phyloP scores from a whole-genome alignment of 2,329 filamentous ascomycete species.

The Sordariomycetes sp. region DNA sequence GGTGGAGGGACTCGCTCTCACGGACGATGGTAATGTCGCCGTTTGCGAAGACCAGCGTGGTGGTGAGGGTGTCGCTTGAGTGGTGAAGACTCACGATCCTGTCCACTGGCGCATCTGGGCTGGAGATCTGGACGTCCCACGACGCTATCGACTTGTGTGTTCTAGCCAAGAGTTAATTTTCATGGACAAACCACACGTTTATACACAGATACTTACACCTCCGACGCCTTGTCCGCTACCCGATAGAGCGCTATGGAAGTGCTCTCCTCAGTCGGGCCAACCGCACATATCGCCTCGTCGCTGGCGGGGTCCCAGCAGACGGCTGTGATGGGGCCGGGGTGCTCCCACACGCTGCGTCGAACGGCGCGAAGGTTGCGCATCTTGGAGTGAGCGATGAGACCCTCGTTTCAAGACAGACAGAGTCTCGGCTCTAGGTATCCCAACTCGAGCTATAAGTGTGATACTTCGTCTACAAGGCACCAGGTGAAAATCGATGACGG shows the following conservation, averaged over 20 bases:
- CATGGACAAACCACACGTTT: not conserved
- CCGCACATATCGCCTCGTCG: slow-evolving; percentile 68
- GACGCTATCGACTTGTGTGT: slow-evolving; percentile 44
- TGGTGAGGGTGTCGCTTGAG: slow-evolving; percentile 65
- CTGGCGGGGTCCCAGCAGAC: slow-evolving; percentile 75
- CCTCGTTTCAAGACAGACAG: not conserved
- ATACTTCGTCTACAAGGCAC: not conserved
- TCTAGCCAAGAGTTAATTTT: slow-evolving; percentile 4
- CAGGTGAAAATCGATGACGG: not conserved
- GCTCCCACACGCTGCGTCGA: slow-evolving; percentile 52
- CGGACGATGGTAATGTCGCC: slow-evolving; percentile 83
- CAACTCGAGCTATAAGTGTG: not conserved
- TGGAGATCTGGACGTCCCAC: slow-evolving; percentile 79
- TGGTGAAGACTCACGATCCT: slow-evolving; percentile 68
- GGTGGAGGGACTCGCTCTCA: slow-evolving; percentile 27
- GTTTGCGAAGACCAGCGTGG: slow-evolving; percentile 74
- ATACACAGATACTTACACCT: slow-evolving; percentile 22
- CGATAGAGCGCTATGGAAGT: slow-evolving; percentile 59
- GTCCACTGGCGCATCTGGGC: slow-evolving; percentile 63
- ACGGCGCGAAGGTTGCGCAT: slow-evolving; percentile 89
- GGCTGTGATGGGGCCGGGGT: slow-evolving; percentile 49
- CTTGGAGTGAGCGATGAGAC: slow-evolving; percentile 3
- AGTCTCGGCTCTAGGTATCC: not conserved
- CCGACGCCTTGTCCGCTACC: slow-evolving; percentile 26
- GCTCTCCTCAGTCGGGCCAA: slow-evolving; percentile 63